phyloP scores from a whole-genome alignment of 345 rosid species.

The Gossypium australe region DNA sequence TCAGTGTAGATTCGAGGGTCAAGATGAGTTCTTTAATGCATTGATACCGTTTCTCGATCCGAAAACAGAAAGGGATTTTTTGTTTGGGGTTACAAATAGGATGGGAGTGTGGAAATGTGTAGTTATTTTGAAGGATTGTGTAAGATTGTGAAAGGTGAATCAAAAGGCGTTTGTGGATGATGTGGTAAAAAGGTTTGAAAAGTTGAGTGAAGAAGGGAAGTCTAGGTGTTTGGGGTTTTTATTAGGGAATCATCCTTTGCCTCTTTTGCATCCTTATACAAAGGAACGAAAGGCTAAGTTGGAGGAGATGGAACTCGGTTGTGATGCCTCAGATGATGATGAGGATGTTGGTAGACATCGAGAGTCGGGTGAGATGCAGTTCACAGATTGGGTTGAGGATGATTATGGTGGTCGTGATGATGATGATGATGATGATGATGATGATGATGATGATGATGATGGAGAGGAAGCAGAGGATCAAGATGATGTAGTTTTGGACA shows the following conservation, averaged over 20 bases:
- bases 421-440: conserved; percentile 19
- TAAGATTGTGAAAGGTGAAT: conserved; percentile 71
- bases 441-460: conserved; percentile 21
- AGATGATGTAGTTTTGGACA: conserved; percentile 33
- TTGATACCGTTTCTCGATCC: conserved; percentile 64
- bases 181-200: conserved; percentile 80
- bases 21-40: conserved; percentile 59
- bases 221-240: conserved; percentile 66
- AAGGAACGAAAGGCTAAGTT: conserved; percentile 92
- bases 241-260: conserved; percentile 64
- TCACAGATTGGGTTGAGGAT: conserved; percentile 61
- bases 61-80: conserved; percentile 48
- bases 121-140: conserved; percentile 83
- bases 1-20: conserved; percentile 90
- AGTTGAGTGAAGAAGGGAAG: conserved; percentile 71
- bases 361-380: conserved; percentile 33
- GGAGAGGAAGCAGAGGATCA: conserved; percentile 22
- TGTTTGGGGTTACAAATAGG: conserved; percentile 44
- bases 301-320: conserved; percentile 95
- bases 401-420: conserved; percentile 24
- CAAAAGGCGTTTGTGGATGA: conserved; percentile 91
- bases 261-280: conserved; percentile 80
- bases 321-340: conserved; percentile 88
- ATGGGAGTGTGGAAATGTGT: conserved; percentile 55
- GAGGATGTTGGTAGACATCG: conserved; percentile 28